phyloP scores from a whole-genome alignment of 768 basidiomycete genomes.

The Rhizopogon vinicolor region DNA sequence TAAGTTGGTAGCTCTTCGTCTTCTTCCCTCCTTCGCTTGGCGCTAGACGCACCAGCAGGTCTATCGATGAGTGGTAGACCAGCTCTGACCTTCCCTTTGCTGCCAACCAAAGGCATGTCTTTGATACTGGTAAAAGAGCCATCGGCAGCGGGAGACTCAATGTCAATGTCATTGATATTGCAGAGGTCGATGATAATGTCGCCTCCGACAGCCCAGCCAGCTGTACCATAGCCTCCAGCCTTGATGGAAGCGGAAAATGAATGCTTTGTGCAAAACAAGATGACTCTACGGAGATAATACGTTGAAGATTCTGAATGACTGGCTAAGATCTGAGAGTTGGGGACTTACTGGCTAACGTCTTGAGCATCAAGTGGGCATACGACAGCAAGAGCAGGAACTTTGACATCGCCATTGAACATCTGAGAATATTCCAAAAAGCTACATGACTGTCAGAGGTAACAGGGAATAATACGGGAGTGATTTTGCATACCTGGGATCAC shows the following conservation, averaged over 20 bases:
- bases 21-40: slow-evolving; percentile 56
- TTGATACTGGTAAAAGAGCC: slow-evolving; percentile 58
- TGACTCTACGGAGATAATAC: slow-evolving; percentile 36
- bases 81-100: slow-evolving; percentile 49
- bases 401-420: slow-evolving; percentile 79
- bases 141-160: slow-evolving; percentile 53
- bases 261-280: slow-evolving; percentile 73
- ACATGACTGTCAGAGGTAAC: neutral
- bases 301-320: slow-evolving; percentile 2
- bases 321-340: slow-evolving; percentile 1
- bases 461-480: neutral
- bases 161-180: slow-evolving; percentile 60
- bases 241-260: slow-evolving; percentile 74
- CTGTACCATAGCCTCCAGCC: slow-evolving; percentile 89
- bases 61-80: slow-evolving; percentile 4
- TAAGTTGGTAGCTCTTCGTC: slow-evolving; percentile 49
- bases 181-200: slow-evolving; percentile 82
- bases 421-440: slow-evolving; percentile 28
- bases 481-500: slow-evolving; percentile 34
- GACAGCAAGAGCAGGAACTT: slow-evolving; percentile 54
- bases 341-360: slow-evolving; percentile 76
- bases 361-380: slow-evolving; percentile 72
- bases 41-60: slow-evolving; percentile 14
- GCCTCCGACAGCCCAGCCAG: slow-evolving; percentile 85
- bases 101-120: slow-evolving; percentile 45